A percentile compares a stretch with the other conserved stretches of the same genome.
phyloP scores from a whole-genome alignment of 83 land plant species.

The Thuja plicata region DNA sequence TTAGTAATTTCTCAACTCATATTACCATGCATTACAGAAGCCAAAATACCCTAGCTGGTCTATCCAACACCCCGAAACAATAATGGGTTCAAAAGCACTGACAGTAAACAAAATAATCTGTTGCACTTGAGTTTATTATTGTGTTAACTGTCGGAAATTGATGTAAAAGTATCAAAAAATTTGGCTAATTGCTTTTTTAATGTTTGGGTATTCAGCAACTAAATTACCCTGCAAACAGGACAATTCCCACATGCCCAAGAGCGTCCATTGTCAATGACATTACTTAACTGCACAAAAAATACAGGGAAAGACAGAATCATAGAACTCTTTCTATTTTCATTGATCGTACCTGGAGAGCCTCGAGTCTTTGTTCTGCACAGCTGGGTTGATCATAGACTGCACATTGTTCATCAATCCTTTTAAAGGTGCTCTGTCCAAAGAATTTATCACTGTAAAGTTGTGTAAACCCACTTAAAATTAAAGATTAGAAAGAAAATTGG shows the following conservation, averaged over 20 bases:
- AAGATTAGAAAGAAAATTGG: not conserved
- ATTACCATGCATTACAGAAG: not conserved
- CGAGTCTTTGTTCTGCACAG: slow-evolving; percentile 35
- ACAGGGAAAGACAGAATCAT: not conserved
- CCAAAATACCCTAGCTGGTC: not conserved
- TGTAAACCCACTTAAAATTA: not conserved
- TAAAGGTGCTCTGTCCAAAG: slow-evolving; percentile 23
- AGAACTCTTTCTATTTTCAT: not conserved
- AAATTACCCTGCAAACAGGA: not conserved
- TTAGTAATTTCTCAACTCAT: not conserved
- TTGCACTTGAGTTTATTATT: not conserved
- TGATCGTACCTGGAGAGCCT: slow-evolving; percentile 55
- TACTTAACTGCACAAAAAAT: not conserved
- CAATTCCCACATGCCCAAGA: not conserved
- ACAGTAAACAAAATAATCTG: not conserved
- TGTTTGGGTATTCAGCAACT: not conserved
- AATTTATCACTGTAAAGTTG: not conserved
- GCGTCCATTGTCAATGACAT: not conserved
- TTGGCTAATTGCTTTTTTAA: not conserved
- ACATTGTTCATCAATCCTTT: slow-evolving; percentile 25
- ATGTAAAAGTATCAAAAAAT: not conserved
- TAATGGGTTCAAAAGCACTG: not conserved
- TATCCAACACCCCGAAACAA: not conserved
- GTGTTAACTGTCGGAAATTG: not conserved
- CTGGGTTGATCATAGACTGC: slow-evolving; percentile 43